Evolutionary conservation across 805 yeast genomes (phyloP).

Genomic region (Cephaloascus albidus): DNA sequence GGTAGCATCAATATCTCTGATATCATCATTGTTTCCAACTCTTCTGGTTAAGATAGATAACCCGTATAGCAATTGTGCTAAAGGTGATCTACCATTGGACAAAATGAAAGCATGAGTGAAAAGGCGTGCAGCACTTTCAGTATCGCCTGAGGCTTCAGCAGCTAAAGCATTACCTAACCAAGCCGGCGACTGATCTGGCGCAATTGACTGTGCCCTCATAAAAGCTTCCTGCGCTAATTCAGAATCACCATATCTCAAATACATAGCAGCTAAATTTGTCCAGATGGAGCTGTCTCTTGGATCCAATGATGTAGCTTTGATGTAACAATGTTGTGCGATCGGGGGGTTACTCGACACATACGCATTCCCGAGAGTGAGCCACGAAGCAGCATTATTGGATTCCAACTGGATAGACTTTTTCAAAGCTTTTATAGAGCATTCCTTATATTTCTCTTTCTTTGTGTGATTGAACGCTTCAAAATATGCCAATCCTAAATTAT

Average conservation of each 20-base stretch:
- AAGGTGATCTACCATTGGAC: conserved; percentile 63
- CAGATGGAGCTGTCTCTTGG: conserved; percentile 62
- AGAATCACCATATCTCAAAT: conserved; percentile 56
- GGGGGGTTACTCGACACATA: conserved; percentile 54
- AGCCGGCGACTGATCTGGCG: conserved; percentile 65
- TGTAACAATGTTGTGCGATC: conserved; percentile 88
- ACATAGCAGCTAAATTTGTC: conserved; percentile 76
- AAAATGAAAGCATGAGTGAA: conserved; percentile 74
- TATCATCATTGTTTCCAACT: conserved; percentile 31
- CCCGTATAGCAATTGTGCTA: conserved; percentile 69
- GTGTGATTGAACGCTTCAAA: conserved; percentile 29
- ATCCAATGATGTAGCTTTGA: conserved; percentile 67
- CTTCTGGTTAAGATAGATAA: conserved; percentile 40
- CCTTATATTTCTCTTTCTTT: conserved; percentile 20
- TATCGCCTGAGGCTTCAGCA: conserved; percentile 40
- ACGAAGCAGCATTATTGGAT: conserved; percentile 56
- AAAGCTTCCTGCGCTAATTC: conserved; percentile 69
- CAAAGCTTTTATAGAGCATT: conserved; percentile 44
- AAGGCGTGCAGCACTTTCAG: conserved; percentile 39
- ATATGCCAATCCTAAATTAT: conserved; percentile 66
- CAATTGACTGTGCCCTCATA: conserved; percentile 64
- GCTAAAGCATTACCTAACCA: conserved; percentile 85
- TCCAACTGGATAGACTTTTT: conserved; percentile 69
- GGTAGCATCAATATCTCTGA: conserved; percentile 45
- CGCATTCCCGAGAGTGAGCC: conserved; percentile 81